Evolutionary conservation across 768 basidiomycete genomes (phyloP), one percentile per base, ranked within the genome.

Genomic region (Sporobolomyces roseus): DNA sequence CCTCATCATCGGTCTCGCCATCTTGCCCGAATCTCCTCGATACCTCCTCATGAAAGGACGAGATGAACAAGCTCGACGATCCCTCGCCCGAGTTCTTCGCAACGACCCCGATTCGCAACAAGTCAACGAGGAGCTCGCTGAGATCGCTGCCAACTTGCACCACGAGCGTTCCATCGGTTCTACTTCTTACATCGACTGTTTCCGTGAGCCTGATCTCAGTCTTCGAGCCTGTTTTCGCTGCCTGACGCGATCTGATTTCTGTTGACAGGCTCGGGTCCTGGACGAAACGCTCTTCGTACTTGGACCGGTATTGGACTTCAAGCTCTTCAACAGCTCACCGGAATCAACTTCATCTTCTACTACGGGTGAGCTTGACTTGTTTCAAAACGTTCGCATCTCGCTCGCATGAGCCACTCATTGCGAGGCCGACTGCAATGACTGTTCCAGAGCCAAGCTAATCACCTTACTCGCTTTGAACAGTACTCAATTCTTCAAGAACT

Each of bases 301-400:
- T 81, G 87, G 77, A 86, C 88, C 27, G 91, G 91, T 74, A 88
- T 89, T 74, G 85, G 85, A 77, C 73, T 92, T 69, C 90, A 93
- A 74, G 83, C 81, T 58, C 82, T 82, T 80, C 87, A 89, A 78
- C 87, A 90, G 78, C 83, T 89, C 76, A 46, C 59, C 9, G 75
- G 88, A 73, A 86, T 33, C 19, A n/a, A n/a, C n/a, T 35, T 25
- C 21, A 30, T 48, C 52, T 30, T 45, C 35, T 50, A 46, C 45
- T 46, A 23, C 21, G 21, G 17, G 38, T 41, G 10, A 41, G 38
- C 10, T 41, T 17, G 9, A 9, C 38, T 41, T 14, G 27, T 45
- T 12, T 23, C 29, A 21, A 12, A 23, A 14, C 14, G 13, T 54
- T 33, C 35, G 14, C 9, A 17, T 52, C n/a, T n/a, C n/a, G n/a